phyloP scores from a whole-genome alignment of 805 yeast species.

The Brettanomyces naardenensis region DNA sequence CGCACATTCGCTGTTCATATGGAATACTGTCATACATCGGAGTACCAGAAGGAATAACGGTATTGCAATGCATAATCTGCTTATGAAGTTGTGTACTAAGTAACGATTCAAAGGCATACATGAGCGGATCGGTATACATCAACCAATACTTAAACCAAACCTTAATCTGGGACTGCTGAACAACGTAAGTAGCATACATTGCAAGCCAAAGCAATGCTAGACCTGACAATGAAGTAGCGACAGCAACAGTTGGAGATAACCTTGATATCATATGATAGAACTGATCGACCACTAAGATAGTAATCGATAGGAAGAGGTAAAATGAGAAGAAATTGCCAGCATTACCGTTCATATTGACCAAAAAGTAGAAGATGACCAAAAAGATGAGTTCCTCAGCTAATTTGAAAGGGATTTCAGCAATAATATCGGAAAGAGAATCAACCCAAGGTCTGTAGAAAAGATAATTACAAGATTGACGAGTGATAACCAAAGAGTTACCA shows the following conservation, averaged over 20 bases:
- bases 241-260: conserved; percentile 32
- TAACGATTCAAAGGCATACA: conserved; percentile 54
- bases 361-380: conserved; percentile 44
- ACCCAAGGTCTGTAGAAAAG: conserved; percentile 69
- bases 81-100: conserved; percentile 60
- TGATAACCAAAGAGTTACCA: conserved; percentile 50
- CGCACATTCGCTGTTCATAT: conserved; percentile 40
- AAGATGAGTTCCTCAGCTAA: conserved; percentile 36
- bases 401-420: conserved; percentile 61
- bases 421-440: conserved; percentile 55
- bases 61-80: conserved; percentile 42
- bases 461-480: conserved; percentile 57
- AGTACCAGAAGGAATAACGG: conserved; percentile 54
- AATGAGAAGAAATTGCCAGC: conserved; percentile 50
- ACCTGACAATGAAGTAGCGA: conserved; percentile 52
- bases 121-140: conserved; percentile 48
- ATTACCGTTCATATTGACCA: conserved; percentile 35
- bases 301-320: conserved; percentile 34
- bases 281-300: conserved; percentile 36
- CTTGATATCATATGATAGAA: conserved; percentile 47
- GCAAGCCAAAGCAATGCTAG: conserved; percentile 38
- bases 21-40: conserved; percentile 33
- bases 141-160: conserved; percentile 66
- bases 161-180: conserved; percentile 48
- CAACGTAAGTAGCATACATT: conserved; percentile 51